phyloP scores from a whole-genome alignment of 2,329 filamentous ascomycete species.

The Penicillium sp. region DNA sequence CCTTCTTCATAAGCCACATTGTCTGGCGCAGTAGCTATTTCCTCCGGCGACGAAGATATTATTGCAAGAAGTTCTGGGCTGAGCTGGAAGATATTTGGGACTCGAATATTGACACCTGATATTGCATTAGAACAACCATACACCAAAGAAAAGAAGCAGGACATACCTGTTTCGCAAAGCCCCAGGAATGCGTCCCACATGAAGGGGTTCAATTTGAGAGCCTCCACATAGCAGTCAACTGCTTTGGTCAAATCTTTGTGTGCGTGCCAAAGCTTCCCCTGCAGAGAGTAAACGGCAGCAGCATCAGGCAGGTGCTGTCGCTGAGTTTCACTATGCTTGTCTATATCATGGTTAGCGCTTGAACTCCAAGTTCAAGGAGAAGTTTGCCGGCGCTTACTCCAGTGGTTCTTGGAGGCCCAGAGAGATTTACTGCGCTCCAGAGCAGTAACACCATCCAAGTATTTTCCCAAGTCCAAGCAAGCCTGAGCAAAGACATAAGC shows the following conservation, averaged over 20 bases:
- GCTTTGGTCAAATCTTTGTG: constrained; percentile 80
- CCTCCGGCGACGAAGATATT: constrained; percentile 37
- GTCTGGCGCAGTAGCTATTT: constrained; percentile 30
- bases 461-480: constrained; percentile 73
- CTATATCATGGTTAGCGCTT: constrained; percentile 31
- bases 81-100: constrained; percentile 81
- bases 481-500: constrained; percentile 89
- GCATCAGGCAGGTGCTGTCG: constrained; percentile 77
- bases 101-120: constrained; percentile 74
- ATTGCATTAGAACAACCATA: constrained; percentile 47
- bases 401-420: constrained; percentile 72
- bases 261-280: constrained; percentile 82
- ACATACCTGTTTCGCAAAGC: constrained; percentile 71
- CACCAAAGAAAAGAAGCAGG: background rate
- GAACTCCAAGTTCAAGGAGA: constrained; percentile 2
- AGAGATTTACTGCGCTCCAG: constrained; percentile 76
- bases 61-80: constrained; percentile 60
- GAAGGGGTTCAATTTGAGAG: constrained; percentile 86
- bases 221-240: constrained; percentile 80
- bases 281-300: constrained; percentile 74
- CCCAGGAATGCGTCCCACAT: constrained; percentile 97
- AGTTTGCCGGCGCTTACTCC: constrained; percentile 58
- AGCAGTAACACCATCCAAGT: constrained; percentile 76
- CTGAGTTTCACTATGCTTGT: constrained; percentile 70
- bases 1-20: constrained; percentile 30